Percentiles rank a stretch among this genome's conserved stretches.
phyloP scores from a whole-genome alignment of 345 rosid species.

The Dovyalis caffra region DNA sequence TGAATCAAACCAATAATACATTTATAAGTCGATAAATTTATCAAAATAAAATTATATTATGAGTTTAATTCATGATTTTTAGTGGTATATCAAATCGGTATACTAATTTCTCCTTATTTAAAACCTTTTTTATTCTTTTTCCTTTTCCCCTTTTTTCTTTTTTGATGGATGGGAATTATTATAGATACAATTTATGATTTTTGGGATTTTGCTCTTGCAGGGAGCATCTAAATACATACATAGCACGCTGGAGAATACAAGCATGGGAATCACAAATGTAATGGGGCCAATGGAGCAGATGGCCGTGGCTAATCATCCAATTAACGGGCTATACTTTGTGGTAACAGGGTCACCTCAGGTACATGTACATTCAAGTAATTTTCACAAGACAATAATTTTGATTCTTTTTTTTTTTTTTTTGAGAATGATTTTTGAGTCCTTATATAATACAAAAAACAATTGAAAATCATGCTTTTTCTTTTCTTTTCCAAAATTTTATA shows the following conservation, averaged over 20 bases:
- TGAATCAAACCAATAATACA: background rate
- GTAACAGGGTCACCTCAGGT: slow-evolving; percentile 46
- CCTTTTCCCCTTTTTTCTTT: rapidly evolving
- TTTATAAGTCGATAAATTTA: no score
- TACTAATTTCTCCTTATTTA: background rate
- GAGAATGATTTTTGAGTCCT: no score
- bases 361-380: background rate
- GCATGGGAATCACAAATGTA: slow-evolving; percentile 41
- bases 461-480: no score
- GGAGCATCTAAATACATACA: slow-evolving; percentile 29
- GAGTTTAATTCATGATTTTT: no score
- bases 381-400: background rate
- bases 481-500: background rate
- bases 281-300: slow-evolving; percentile 42
- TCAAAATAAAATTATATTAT: no score
- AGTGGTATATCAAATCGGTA: no score
- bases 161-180: no score
- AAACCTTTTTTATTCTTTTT: background rate
- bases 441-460: no score
- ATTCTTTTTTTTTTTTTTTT: no score
- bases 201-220: slow-evolving; percentile 9
- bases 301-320: slow-evolving; percentile 41
- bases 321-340: slow-evolving; percentile 42
- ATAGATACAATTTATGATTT: background rate
- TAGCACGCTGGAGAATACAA: slow-evolving; percentile 33